These are phyloP conservation scores for Meira nashicola DNA, from an alignment of 1,284 basidiomycete genomes.

Conservation along the genomic window DNA sequence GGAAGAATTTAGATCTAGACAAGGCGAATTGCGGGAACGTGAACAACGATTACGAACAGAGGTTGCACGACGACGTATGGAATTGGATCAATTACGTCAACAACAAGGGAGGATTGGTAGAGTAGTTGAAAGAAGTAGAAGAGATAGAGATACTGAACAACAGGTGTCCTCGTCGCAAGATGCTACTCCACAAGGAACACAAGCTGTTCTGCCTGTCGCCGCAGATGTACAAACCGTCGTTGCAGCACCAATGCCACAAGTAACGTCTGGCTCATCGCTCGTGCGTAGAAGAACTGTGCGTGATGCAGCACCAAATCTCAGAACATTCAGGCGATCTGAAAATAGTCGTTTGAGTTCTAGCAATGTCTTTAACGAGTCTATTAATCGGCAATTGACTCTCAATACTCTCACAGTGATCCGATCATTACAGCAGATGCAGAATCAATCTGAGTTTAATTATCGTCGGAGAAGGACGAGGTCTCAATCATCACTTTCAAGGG, in stretches of 20 bases:
- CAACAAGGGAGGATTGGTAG: slow-evolving; percentile 7
- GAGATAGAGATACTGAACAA: not conserved
- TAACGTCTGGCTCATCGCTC: not conserved
- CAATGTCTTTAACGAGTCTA: no score
- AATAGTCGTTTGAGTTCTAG: no score
- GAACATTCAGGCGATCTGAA: no score
- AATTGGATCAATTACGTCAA: slow-evolving; percentile 5
- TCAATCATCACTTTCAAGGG: no score
- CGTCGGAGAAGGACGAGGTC: no score
- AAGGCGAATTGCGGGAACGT: not conserved
- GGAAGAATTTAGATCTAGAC: slow-evolving; percentile 5
- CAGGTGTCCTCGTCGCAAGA: not conserved
- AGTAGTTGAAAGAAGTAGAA: slow-evolving; percentile 1
- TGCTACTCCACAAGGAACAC: not conserved
- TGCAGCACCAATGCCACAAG: no score
- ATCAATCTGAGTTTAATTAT: no score
- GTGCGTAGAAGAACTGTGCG: not conserved
- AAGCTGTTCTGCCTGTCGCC: no score
- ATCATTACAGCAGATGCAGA: no score
- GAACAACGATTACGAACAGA: slow-evolving; percentile 3
- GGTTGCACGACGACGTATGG: slow-evolving; percentile 2
- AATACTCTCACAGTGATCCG: no score
- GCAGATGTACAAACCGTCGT: no score
- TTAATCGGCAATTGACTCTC: no score
- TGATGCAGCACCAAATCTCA: not conserved